Evolutionary conservation across 2,329 filamentous ascomycete species (phyloP).

Genomic region (Nemania abortiva): DNA sequence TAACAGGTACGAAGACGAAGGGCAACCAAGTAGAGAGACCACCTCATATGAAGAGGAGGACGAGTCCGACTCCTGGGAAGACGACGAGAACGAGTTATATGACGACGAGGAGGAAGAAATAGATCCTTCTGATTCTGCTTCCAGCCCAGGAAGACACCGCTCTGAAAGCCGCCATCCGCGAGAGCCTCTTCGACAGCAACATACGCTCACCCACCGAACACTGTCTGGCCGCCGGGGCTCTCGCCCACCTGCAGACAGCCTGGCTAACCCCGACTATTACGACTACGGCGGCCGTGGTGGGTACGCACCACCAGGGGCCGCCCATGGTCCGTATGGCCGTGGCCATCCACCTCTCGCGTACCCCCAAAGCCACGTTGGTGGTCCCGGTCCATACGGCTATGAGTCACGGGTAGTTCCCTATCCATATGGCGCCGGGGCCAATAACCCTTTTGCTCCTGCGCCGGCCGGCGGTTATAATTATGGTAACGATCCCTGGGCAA

Average conservation of each 20-base stretch:
- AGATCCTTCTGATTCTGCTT: slow-evolving; percentile 71
- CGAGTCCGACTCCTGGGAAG: slow-evolving; percentile 57
- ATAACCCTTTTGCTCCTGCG: slow-evolving; percentile 51
- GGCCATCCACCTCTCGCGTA: slow-evolving; percentile 56
- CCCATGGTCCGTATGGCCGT: slow-evolving; percentile 51
- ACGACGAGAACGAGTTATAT: slow-evolving; percentile 24
- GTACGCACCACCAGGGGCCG: slow-evolving; percentile 44
- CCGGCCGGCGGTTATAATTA: slow-evolving; percentile 57
- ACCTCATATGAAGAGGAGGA: slow-evolving; percentile 49
- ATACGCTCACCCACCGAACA: slow-evolving; percentile 50
- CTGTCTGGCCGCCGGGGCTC: slow-evolving; percentile 43
- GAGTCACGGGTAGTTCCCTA: slow-evolving; percentile 64
- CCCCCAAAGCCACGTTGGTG: slow-evolving; percentile 62
- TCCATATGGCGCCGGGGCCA: slow-evolving; percentile 40
- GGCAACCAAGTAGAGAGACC: slow-evolving; percentile 38
- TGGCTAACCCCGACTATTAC: slow-evolving; percentile 71
- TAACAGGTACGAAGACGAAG: slow-evolving; percentile 30
- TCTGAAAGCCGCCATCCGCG: slow-evolving; percentile 52
- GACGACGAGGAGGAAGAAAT: slow-evolving; percentile 59
- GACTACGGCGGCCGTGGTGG: slow-evolving; percentile 60
- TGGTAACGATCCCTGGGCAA: slow-evolving; percentile 48
- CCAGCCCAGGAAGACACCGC: slow-evolving; percentile 54
- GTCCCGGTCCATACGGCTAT: slow-evolving; percentile 56
- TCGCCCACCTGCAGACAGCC: slow-evolving; percentile 65
- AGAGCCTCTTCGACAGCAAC: slow-evolving; percentile 54